A percentile compares a stretch with the other conserved stretches of the same genome.
Conservation (phyloP, 805 yeast species). For the Brettanomyces sp. region DNA sequence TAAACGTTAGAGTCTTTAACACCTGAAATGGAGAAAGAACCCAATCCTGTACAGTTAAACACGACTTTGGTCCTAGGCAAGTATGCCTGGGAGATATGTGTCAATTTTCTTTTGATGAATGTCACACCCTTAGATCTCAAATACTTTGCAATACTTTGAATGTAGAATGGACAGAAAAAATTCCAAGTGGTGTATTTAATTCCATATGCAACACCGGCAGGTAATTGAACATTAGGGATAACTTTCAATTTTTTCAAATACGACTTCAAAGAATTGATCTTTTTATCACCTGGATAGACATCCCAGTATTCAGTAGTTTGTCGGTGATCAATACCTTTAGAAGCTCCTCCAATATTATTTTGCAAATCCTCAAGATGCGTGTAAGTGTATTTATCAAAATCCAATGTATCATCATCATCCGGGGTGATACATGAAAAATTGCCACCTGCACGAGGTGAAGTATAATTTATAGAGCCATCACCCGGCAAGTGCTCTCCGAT, state of each 20-base stretch:
- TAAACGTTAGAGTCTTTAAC: conserved; percentile 52
- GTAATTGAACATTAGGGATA: conserved; percentile 31
- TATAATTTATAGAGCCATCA: conserved; percentile 61
- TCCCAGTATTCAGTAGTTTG: conserved; percentile 59
- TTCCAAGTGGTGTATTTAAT: conserved; percentile 52
- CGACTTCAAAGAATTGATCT: conserved; percentile 36
- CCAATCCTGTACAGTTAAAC: conserved; percentile 73
- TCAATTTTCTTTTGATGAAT: conserved; percentile 36
- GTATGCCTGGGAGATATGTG: conserved; percentile 50
- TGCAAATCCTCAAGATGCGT: conserved; percentile 35
- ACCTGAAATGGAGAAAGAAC: conserved; percentile 56
- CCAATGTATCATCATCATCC: conserved; percentile 38
- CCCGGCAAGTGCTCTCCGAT: conserved; percentile 69
- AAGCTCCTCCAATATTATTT: conserved; percentile 38
- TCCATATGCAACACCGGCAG: conserved; percentile 48
- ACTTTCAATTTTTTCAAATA: conserved; percentile 41
- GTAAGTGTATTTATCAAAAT: conserved; percentile 51
- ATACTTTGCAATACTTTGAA: conserved; percentile 36
- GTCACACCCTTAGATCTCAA: conserved; percentile 41
- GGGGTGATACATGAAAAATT: conserved; percentile 55
- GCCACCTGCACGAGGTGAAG: conserved; percentile 79
- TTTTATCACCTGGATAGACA: conserved; percentile 32
- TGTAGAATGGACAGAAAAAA: conserved; percentile 62
- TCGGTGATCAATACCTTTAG: conserved; percentile 43
- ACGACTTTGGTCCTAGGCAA: conserved; percentile 32